Evolutionary conservation across 192 early-diverging fungal genomes (phyloP).

Genomic region (Backusella australiensis): DNA sequence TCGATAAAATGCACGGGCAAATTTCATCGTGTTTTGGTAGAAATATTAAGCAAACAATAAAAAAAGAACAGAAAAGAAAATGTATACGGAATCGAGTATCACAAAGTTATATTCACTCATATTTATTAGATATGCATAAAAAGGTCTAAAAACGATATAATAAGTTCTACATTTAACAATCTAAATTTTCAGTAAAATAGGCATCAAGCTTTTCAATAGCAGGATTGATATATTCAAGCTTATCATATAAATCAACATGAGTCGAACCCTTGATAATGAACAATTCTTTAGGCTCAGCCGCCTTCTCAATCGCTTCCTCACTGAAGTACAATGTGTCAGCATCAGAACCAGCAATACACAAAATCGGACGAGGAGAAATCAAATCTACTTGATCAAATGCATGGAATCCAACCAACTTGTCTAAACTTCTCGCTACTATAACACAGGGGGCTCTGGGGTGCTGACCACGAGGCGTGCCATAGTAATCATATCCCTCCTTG

Average conservation of each 20-base stretch:
- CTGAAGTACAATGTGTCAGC: slow-evolving; percentile 32
- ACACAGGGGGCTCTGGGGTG: slow-evolving; percentile 20
- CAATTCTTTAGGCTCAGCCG: slow-evolving; percentile 28
- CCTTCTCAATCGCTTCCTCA: slow-evolving; percentile 2
- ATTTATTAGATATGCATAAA: not conserved
- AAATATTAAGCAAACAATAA: not conserved
- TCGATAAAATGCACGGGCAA: not conserved
- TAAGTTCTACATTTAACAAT: not conserved
- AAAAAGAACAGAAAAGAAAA: not conserved
- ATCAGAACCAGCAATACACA: slow-evolving; percentile 29
- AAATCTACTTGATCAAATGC: slow-evolving; percentile 10
- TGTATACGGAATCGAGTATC: too few relatives aligned
- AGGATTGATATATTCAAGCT: not conserved
- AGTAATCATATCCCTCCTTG: slow-evolving; percentile 27
- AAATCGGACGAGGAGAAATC: slow-evolving; percentile 22
- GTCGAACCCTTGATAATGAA: slow-evolving; percentile 24
- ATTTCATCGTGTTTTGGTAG: not conserved
- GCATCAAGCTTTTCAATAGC: not conserved
- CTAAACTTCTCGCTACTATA: slow-evolving; percentile 20
- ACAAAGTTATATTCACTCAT: too few relatives aligned
- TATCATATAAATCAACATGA: slow-evolving; percentile 32
- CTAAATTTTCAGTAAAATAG: not conserved
- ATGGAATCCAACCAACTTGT: slow-evolving; percentile 11
- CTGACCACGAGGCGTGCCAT: slow-evolving; percentile 24
- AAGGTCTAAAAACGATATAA: not conserved